Base-by-base conservation (phyloP, 2,329 filamentous ascomycete species). In the Xylariaceae sp. region DNA sequence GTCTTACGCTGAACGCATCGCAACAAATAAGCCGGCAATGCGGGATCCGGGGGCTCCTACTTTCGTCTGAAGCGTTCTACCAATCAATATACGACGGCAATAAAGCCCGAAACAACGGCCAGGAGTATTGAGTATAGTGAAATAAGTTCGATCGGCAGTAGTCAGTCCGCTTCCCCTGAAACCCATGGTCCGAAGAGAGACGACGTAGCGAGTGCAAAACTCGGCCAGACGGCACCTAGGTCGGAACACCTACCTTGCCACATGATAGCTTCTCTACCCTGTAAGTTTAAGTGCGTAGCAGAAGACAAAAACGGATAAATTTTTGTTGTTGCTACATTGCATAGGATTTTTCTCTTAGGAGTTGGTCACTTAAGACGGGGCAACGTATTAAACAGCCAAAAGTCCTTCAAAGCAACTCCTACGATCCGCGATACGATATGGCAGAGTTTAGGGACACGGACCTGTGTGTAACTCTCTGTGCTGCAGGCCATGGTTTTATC, bases 1-100 rank as follows among this genome's bases (percentile, higher is more conserved):
- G 36, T 16, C 21, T 4, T 13, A 43, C 39, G 7, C 23, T 10
- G 47, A 50, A n/a, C 43, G 30, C 32, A 51, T 44, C 40, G 26
- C 7, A 40, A 51, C 18, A 45, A 29, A 32, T n/a, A n/a, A n/a
- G n/a, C n/a, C n/a, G n/a, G n/a, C n/a, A n/a, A n/a, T n/a, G n/a
- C n/a, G n/a, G n/a, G n/a, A n/a, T n/a, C n/a, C n/a, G n/a, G n/a
- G n/a, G n/a, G n/a, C n/a, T n/a, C n/a, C n/a, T n/a, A n/a, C n/a
- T n/a, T n/a, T n/a, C n/a, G n/a, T n/a, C n/a, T n/a, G n/a, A n/a
- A n/a, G n/a, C n/a, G n/a, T n/a, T n/a, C n/a, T n/a, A n/a, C n/a
- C n/a, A n/a, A n/a, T n/a, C n/a, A n/a, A n/a, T n/a, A n/a, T n/a
- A n/a, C n/a, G n/a, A n/a, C n/a, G n/a, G n/a, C n/a, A n/a, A n/a